phyloP scores from a whole-genome alignment of 345 rosid genomes.

The Lumnitzera littorea region DNA sequence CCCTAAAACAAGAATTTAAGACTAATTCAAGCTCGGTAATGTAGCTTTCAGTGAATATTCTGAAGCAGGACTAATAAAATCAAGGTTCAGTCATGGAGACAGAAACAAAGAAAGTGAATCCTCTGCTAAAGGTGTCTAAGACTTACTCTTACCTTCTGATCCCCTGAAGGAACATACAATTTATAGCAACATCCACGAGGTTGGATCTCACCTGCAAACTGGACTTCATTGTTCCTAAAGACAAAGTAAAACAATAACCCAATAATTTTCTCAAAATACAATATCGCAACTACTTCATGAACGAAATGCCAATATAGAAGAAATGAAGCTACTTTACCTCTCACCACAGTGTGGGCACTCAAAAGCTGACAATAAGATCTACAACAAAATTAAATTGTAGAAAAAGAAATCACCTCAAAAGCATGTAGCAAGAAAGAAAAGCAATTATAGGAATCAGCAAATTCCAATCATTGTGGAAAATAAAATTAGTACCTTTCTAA shows the following conservation, averaged over 20 bases:
- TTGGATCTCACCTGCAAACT: slow-evolving; percentile 95
- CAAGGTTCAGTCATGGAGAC: not conserved
- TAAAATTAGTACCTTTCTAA: slow-evolving; percentile 53
- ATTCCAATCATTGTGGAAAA: not conserved
- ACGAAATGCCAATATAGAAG: slow-evolving; percentile 1
- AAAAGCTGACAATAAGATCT: slow-evolving; percentile 87
- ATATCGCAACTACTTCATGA: not conserved
- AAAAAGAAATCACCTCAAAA: not conserved
- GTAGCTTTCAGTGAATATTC: too few relatives aligned
- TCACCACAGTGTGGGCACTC: slow-evolving; percentile 88
- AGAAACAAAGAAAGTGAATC: not conserved
- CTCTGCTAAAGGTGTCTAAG: not conserved
- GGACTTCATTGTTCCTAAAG: slow-evolving; percentile 83
- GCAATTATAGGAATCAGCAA: not conserved
- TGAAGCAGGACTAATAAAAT: not conserved
- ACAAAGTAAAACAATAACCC: slow-evolving; percentile 1
- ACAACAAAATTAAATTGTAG: slow-evolving; percentile 12
- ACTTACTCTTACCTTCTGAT: slow-evolving; percentile 40
- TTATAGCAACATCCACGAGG: slow-evolving; percentile 57
- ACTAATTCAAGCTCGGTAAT: too few relatives aligned
- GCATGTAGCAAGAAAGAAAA: not conserved
- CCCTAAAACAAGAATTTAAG: too few relatives aligned
- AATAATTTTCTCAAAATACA: not conserved
- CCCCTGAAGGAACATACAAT: slow-evolving; percentile 53
- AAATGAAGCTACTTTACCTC: slow-evolving; percentile 37